Conservation (phyloP, 1,284 basidiomycete genomes). For the Amylostereum areolatum region DNA sequence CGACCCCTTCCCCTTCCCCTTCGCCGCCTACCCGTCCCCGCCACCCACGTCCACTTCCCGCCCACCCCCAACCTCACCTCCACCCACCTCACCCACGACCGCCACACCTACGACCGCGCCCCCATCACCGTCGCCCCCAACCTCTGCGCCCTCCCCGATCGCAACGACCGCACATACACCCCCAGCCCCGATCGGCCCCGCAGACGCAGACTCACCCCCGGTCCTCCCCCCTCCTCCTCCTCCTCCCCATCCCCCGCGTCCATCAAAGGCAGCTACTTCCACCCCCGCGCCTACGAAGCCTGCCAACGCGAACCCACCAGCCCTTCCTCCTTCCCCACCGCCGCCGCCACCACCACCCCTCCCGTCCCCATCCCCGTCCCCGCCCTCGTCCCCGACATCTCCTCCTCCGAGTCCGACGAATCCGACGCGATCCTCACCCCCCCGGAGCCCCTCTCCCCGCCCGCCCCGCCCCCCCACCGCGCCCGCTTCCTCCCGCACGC, state of each 20-base stretch:
- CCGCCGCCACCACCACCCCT: slow-evolving; percentile 17
- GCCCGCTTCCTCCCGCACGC: slow-evolving; percentile 2
- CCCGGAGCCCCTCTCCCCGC: slow-evolving; percentile 21
- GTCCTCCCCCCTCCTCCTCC: background rate
- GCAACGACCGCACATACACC: slow-evolving; percentile 37
- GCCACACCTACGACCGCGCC: slow-evolving; percentile 62
- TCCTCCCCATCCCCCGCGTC: no score
- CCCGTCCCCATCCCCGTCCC: slow-evolving; percentile 14
- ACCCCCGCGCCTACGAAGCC: slow-evolving; percentile 42
- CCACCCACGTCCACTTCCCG: slow-evolving; percentile 71
- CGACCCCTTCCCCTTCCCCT: slow-evolving; percentile 36
- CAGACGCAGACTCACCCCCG: slow-evolving; percentile 12
- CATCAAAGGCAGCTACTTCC: slow-evolving; percentile 52
- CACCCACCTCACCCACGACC: slow-evolving; percentile 55
- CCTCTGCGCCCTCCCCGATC: slow-evolving; percentile 53
- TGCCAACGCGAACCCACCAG: slow-evolving; percentile 27
- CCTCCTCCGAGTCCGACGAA: slow-evolving; percentile 43
- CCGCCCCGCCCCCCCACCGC: slow-evolving; percentile 18
- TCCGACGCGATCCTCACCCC: slow-evolving; percentile 34
- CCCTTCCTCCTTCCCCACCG: no score
- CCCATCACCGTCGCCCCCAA: slow-evolving; percentile 63
- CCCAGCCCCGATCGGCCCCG: slow-evolving; percentile 18
- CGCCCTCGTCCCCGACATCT: slow-evolving; percentile 34
- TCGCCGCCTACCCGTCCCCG: slow-evolving; percentile 31
- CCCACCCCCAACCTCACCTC: slow-evolving; percentile 60